Evolutionary conservation across 2,329 filamentous ascomycete genomes (phyloP).

Genomic region (Penicillium polonicum): DNA sequence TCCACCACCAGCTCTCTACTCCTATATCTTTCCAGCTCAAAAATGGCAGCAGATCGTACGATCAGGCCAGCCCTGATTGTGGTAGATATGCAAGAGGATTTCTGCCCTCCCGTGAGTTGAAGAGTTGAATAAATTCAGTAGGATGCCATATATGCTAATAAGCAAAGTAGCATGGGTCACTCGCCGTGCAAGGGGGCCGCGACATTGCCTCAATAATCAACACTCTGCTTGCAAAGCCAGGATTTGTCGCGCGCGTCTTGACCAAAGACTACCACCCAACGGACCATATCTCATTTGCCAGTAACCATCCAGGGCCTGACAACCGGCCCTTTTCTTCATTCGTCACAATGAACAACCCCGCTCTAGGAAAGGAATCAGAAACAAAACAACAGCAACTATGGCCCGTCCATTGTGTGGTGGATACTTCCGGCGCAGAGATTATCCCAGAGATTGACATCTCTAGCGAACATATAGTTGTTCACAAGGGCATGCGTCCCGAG

Average conservation of each 20-base stretch:
- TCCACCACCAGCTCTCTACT: background rate
- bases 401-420: slow-evolving; percentile 86
- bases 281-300: slow-evolving; percentile 84
- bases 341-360: slow-evolving; percentile 56
- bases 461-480: slow-evolving; percentile 64
- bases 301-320: slow-evolving; percentile 65
- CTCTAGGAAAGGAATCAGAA: slow-evolving; percentile 55
- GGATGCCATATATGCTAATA: background rate
- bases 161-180: slow-evolving; percentile 66
- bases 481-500: slow-evolving; percentile 71
- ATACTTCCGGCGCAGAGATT: slow-evolving; percentile 68
- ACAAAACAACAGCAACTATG: slow-evolving; percentile 71
- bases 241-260: slow-evolving; percentile 70
- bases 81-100: slow-evolving; percentile 92
- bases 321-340: slow-evolving; percentile 67
- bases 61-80: slow-evolving; percentile 62
- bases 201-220: slow-evolving; percentile 71
- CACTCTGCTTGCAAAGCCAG: slow-evolving; percentile 64
- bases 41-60: slow-evolving; percentile 1
- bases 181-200: slow-evolving; percentile 75
- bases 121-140: slow-evolving; percentile 35
- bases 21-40: background rate
- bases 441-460: slow-evolving; percentile 66
- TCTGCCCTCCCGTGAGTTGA: slow-evolving; percentile 75
- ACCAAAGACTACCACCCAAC: slow-evolving; percentile 91